phyloP scores from a whole-genome alignment of 2,329 filamentous ascomycete genomes.

The Calonectria multiphialidica region DNA sequence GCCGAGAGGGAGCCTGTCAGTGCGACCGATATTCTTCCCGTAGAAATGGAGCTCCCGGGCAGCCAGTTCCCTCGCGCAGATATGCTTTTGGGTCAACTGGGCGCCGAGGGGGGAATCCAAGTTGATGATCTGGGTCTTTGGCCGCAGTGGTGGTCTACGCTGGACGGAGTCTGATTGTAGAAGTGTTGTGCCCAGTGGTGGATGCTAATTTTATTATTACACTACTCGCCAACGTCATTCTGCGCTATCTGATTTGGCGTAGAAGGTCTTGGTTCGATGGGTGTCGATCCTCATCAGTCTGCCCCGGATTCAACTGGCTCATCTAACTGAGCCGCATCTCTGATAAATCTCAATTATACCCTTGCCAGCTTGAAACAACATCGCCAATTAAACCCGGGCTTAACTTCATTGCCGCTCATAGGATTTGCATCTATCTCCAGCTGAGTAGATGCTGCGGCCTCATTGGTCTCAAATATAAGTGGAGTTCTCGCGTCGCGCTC shows the following conservation, averaged over 20 bases:
- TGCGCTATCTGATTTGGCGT: too few species aligned
- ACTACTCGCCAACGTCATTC: too few species aligned
- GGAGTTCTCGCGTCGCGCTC: background rate
- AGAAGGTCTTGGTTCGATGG: too few species aligned
- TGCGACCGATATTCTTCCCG: background rate
- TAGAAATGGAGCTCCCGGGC: background rate
- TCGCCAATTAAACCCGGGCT: background rate
- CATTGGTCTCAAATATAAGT: background rate
- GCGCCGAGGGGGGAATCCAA: background rate
- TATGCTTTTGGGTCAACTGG: background rate
- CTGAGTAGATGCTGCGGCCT: background rate
- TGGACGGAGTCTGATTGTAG: background rate
- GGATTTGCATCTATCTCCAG: too few species aligned
- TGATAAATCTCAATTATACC: background rate
- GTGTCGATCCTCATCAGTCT: too few species aligned
- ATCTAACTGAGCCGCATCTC: background rate
- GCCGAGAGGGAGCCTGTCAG: conserved; percentile 27
- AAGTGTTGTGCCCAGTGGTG: too few species aligned
- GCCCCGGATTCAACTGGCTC: background rate
- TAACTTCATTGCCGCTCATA: background rate
- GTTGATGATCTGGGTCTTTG: background rate
- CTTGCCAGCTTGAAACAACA: background rate
- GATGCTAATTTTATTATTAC: too few species aligned
- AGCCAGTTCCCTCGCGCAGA: background rate
- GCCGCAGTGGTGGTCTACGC: background rate